Base-by-base conservation (phyloP, 257 asterid species). In the Asclepias syriaca region DNA sequence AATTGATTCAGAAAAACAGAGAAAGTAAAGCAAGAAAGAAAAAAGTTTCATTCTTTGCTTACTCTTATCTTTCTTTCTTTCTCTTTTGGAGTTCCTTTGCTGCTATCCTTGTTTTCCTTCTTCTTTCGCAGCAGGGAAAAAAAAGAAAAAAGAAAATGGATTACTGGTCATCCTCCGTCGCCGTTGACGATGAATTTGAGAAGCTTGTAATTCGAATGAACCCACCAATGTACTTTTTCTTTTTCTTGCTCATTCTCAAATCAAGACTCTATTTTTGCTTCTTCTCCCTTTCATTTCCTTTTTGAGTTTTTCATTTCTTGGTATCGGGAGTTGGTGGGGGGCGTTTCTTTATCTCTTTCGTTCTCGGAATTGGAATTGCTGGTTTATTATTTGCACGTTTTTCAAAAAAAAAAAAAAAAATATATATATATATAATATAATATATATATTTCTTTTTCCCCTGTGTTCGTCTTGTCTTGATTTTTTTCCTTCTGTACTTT, bases 181-280 rank as follows among this genome's bases (percentile, higher is more conserved):
- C 82, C 70, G 88, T 82, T 64, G 88, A 85, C 73, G 91, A 89
- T 74, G 98, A 89, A 84, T 89, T 86, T 79, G 82, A 85, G 88
- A 92, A 90, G 84, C 98, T 92, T 37, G 90, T 83, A 22, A 81
- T 79, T 32, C 80, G 98, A 77, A 82, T 92, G 85, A 86, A 92
- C 73, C 98, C 98, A 7, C 98, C 98, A 46, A 88, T 90, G 98
- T 89, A 76, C 50, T 39, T 9, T 58, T 58, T 61, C 13, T 64
- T 13, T 21, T 60, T 21, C 16, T 73, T 59, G 8, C 66, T 70
- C 11, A 37, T 46, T 61, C 68, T 51, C 48, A 9, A 22, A 8
- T 22, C 51, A 18, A 14, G 34, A 71, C 5, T 29, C 40, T 12
- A 24, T 65, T 18, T 74, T 21, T 49, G 6, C 1, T 22, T 50